Evolutionary conservation across 2,329 filamentous ascomycete species (phyloP), one percentile per base, ranked within the genome.

Genomic region (Penicillium sp.): DNA sequence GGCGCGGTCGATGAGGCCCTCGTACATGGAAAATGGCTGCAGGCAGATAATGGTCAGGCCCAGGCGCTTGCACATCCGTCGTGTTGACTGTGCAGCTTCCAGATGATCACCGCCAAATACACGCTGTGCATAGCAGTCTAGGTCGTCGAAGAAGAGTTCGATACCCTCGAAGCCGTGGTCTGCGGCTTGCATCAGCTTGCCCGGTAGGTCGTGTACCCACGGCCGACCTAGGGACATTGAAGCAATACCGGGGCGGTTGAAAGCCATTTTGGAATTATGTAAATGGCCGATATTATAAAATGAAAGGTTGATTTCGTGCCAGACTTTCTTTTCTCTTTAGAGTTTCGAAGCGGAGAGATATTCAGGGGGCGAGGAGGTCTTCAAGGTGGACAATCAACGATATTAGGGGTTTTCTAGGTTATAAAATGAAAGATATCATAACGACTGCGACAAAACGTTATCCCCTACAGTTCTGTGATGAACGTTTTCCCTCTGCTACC

Each of bases 1-100:
- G 16, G 72, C 64, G 10, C 87, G 79, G 71, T 91, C 85, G 6
- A 85, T 58, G 0, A 92, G 79, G 1, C 89, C 90, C 62, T 92
- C 90, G 73, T 89, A 92, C 74, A 90, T 84, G 76, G 84, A 82
- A 69, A 93, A 92, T 0, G 90, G 90, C 67, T 91, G 89, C 0
- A 92, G 79, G 59, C 85, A 87, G 62, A 77, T 65, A 45, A 76
- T 72, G 31, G 61, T 61, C 45, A 78, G 58, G 26, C 61, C 45
- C 26, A 71, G 59, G 2, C 64, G 47, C 35, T 62, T 55, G 57
- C 72, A 76, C 42, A 90, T 78, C 0, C 74, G 66, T 26, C 78
- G 78, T 56, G 89, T 81, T 38, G 63, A 62, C 9, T 55, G 54
- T n/a, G 67, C 67, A 9, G 68, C 72, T 42, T 60, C 59, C 22